Evolutionary conservation across 2,329 filamentous ascomycete species (phyloP), one percentile per base, ranked within the genome.

Genomic region (Talaromyces sp.): DNA sequence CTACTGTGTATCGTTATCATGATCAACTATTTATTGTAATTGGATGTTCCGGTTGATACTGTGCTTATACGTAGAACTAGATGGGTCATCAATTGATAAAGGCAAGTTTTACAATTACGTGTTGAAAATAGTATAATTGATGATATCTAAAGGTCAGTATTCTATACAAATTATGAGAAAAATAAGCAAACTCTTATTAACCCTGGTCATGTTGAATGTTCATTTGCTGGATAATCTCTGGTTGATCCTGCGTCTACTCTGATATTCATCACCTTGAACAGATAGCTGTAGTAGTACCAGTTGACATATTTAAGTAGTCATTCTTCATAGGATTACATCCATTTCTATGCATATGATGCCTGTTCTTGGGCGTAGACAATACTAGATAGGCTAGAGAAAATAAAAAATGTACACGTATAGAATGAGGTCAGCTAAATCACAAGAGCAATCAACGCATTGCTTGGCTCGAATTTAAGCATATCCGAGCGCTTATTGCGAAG

Each of bases 401-500:
- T n/a, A 19, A 19, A 46, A 46, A 11, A 46, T 46, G 19, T 46
- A 24, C 43, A 46, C 19, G 35, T 38, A 38, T 46, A 19, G 21
- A 46, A 24, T 46, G 4, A 13, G 43, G 24, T 46, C n/a, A 9
- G 17, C 38, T 21, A 19, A 21, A 21, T 21, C n/a, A 14, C 13
- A 35, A 31, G 29, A 31, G 29, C 9, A 31, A 9, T 31, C 9
- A 31, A 9, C 10, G 9, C 3, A 13, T 38, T 2, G 31, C 32
- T 38, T 5, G 14, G 29, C 29, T 38, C 35, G n/a, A 38, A 38
- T 1, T 13, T n/a, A n/a, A 46, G 43, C 43, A 19, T 14, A 32
- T 14, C 9, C 14, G 26, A 27, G 26, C 26, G 26, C 26, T 17
- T 17, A 19, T 17, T 13, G 46, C 17, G 38, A 82, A 66, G 78